Conservation (phyloP, 176 grass and related monocot genomes). For the Oryza meridionalis region DNA sequence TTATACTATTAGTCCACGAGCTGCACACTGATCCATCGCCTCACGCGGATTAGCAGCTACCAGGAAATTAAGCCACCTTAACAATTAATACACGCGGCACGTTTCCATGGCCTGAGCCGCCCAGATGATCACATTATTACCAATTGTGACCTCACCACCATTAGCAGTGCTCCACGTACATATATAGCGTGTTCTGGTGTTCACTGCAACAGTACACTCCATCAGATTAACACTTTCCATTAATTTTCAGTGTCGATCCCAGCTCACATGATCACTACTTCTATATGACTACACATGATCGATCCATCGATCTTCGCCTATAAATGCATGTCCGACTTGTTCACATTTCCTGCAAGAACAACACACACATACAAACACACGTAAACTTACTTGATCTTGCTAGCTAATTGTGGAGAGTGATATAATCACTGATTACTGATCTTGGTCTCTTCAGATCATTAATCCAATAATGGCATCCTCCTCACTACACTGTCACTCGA, state of each 20-base stretch:
- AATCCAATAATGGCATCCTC: conserved; percentile 38
- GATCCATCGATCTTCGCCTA: background rate
- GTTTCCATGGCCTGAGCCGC: background rate
- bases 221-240: background rate
- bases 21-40: too few species aligned
- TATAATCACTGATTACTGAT: too few species aligned
- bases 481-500: background rate
- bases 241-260: background rate
- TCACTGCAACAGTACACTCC: background rate
- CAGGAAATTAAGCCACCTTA: too few species aligned
- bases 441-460: background rate
- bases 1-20: too few species aligned
- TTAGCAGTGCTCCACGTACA: background rate
- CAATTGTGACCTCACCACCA: background rate
- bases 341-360: background rate
- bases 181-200: background rate
- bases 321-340: conserved; percentile 31
- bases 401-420: background rate
- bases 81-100: background rate
- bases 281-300: too few species aligned
- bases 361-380: background rate
- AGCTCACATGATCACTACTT: background rate
- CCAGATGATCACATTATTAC: background rate
- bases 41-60: too few species aligned
- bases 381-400: background rate